phyloP scores from a whole-genome alignment of 805 yeast species.

The Spathaspora sp. region DNA sequence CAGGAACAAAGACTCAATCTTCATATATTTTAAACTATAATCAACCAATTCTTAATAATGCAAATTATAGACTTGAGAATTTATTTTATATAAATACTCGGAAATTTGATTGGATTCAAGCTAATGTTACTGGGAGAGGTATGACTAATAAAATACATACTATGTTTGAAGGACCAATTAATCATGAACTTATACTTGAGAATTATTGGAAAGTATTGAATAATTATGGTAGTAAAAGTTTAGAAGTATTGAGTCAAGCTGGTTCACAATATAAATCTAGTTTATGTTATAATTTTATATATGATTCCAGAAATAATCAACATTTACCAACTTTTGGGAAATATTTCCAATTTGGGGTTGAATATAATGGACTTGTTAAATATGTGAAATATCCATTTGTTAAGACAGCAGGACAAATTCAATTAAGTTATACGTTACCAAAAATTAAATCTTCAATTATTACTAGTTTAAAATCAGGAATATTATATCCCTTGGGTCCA shows the following conservation, averaged over 20 bases:
- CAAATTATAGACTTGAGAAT: slow-evolving; percentile 38
- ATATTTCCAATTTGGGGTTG: slow-evolving; percentile 32
- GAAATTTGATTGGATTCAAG: slow-evolving; percentile 45
- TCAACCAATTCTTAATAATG: slow-evolving; percentile 42
- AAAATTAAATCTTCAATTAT: slow-evolving; percentile 18
- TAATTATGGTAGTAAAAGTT: slow-evolving; percentile 25
- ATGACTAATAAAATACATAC: slow-evolving; percentile 38
- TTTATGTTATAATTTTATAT: slow-evolving; percentile 32
- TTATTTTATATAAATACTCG: slow-evolving; percentile 41
- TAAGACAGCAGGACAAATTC: slow-evolving; percentile 41
- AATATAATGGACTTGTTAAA: slow-evolving; percentile 28
- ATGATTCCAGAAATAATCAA: slow-evolving; percentile 43
- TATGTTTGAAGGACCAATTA: slow-evolving; percentile 22
- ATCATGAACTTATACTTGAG: slow-evolving; percentile 50
- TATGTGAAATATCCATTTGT: slow-evolving; percentile 29
- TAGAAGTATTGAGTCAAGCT: slow-evolving; percentile 33
- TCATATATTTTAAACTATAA: slow-evolving; percentile 46
- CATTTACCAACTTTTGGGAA: slow-evolving; percentile 44
- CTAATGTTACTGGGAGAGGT: slow-evolving; percentile 44
- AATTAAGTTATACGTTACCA: slow-evolving; percentile 22
- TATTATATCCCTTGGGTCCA: slow-evolving; percentile 18
- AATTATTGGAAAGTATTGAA: slow-evolving; percentile 37
- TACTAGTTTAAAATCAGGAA: slow-evolving; percentile 29
- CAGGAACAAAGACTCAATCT: slow-evolving; percentile 48
- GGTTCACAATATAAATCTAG: slow-evolving; percentile 47